phyloP scores from a whole-genome alignment of 2,329 filamentous ascomycete species.

The Sporothrix phasma region DNA sequence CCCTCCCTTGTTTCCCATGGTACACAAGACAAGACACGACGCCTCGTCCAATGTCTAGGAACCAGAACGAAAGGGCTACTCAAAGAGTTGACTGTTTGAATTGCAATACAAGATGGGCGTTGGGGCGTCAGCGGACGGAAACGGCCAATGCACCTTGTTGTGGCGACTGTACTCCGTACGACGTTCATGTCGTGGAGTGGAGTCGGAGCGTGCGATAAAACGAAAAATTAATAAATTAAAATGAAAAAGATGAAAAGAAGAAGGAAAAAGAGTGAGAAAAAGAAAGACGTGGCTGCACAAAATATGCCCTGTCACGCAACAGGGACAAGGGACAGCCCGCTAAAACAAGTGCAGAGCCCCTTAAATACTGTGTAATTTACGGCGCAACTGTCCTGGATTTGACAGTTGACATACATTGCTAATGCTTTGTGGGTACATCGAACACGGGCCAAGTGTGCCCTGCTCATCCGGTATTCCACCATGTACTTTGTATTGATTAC shows the following conservation, averaged over 20 bases:
- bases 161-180: neutral
- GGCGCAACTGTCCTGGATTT: neutral
- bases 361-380: neutral
- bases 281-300: too few relatives aligned
- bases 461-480: too few relatives aligned
- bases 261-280: neutral
- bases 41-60: neutral
- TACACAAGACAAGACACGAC: neutral
- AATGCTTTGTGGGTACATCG: neutral
- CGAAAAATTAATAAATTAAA: neutral
- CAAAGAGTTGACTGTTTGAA: neutral
- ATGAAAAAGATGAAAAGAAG: neutral
- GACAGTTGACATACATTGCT: neutral
- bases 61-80: neutral
- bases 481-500: neutral
- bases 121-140: neutral
- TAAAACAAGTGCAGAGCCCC: neutral
- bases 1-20: neutral
- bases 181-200: neutral
- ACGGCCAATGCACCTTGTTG: neutral
- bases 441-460: neutral
- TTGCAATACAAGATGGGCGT: neutral
- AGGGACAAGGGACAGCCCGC: neutral
- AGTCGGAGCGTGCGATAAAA: neutral
- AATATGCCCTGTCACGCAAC: neutral